Conservation (phyloP, 2,329 filamentous ascomycete species). For the Aureobasidium pullulans region DNA sequence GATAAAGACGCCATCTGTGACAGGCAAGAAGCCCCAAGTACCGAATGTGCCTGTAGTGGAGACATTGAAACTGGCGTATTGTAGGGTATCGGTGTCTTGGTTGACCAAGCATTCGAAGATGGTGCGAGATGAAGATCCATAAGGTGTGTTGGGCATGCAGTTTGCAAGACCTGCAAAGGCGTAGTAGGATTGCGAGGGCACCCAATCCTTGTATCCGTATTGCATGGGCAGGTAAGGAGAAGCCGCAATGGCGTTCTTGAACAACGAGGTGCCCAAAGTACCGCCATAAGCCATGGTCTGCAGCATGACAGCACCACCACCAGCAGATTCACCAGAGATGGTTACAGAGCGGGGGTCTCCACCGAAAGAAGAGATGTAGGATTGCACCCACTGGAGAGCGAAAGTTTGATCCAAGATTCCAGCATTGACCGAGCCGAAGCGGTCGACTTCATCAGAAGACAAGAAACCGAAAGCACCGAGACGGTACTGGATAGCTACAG, state of each 20-base stretch:
- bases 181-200: conserved; percentile 41
- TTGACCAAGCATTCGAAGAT: conserved; percentile 38
- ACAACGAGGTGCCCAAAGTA: conserved; percentile 20
- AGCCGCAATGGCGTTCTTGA: conserved; percentile 30
- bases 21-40: conserved; percentile 38
- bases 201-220: conserved; percentile 40
- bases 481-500: conserved; percentile 24
- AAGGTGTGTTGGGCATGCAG: conserved; percentile 29
- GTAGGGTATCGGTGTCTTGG: conserved; percentile 30
- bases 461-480: conserved; percentile 41
- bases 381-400: conserved; percentile 45
- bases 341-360: conserved; percentile 41
- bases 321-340: conserved; percentile 33
- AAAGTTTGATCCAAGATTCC: conserved; percentile 41
- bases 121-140: conserved; percentile 24
- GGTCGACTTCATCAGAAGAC: conserved; percentile 30
- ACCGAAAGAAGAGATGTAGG: conserved; percentile 40
- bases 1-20: conserved; percentile 36
- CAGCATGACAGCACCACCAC: conserved; percentile 33
- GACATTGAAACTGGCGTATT: conserved; percentile 30
- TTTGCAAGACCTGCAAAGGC: conserved; percentile 37
- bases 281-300: conserved; percentile 26
- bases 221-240: conserved; percentile 48
- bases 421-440: conserved; percentile 32
- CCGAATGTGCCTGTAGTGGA: conserved; percentile 30